Percentiles rank a stretch among this genome's conserved stretches.
Conservation (phyloP, 805 yeast species). For the Candida nitratophila region DNA sequence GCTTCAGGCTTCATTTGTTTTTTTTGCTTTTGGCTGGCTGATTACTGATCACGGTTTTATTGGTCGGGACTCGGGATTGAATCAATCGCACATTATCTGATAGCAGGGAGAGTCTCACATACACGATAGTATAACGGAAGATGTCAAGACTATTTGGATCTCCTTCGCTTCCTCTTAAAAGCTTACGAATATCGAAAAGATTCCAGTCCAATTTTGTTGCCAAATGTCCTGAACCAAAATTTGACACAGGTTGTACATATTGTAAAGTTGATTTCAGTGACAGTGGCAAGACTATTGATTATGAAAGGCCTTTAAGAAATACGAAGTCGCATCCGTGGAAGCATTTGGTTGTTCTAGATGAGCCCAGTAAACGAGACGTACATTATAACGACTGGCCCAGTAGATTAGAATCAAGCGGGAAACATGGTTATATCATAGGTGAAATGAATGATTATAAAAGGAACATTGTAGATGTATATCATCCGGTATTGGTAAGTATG, state of each 20-base stretch:
- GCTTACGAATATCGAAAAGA: not conserved
- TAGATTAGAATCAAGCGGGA: constrained; percentile 36
- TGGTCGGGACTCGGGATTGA: too few species aligned
- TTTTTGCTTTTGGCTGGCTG: too few species aligned
- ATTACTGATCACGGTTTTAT: too few species aligned
- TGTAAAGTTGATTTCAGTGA: constrained; percentile 42
- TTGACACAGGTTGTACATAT: constrained; percentile 57
- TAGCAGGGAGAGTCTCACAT: too few species aligned
- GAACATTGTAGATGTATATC: constrained; percentile 29
- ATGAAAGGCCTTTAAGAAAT: constrained; percentile 30
- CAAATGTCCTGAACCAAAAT: constrained; percentile 42
- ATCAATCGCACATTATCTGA: too few species aligned
- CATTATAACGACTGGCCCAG: constrained; percentile 38
- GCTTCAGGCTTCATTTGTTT: too few species aligned
- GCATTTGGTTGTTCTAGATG: constrained; percentile 41
- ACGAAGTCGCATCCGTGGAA: constrained; percentile 48
- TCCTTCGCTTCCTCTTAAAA: too few species aligned
- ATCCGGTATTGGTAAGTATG: constrained; percentile 47
- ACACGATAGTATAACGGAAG: too few species aligned
- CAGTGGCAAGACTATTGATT: constrained; percentile 33
- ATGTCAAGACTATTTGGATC: too few species aligned
- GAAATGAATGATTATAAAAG: constrained; percentile 31
- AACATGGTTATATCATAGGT: constrained; percentile 21
- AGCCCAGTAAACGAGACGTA: constrained; percentile 11
- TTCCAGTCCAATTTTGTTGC: constrained; percentile 3